Evolutionary conservation across 2,329 filamentous ascomycete species (phyloP).

Genomic region (Diaporthe sp.): DNA sequence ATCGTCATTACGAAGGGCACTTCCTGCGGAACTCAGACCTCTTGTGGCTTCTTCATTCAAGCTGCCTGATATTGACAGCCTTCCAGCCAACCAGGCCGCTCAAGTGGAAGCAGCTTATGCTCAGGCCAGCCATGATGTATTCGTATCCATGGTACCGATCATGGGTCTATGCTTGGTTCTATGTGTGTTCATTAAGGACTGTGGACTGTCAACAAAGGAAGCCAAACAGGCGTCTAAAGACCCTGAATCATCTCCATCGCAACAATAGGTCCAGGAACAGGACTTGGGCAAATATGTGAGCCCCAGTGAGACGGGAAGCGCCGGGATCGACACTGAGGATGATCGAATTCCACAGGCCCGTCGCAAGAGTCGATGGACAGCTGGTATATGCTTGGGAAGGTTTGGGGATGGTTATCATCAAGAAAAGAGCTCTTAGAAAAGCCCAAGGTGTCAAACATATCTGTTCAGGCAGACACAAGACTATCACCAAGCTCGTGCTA

Average conservation of each 20-base stretch:
- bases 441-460: too few species aligned
- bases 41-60: slow-evolving; percentile 4
- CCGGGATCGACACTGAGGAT: neutral
- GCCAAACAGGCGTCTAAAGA: neutral
- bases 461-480: too few species aligned
- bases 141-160: slow-evolving; percentile 15
- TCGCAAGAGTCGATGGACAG: too few species aligned
- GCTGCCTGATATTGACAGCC: neutral
- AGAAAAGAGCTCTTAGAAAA: too few species aligned
- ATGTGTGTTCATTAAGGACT: slow-evolving; percentile 25
- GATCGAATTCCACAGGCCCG: too few species aligned
- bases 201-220: slow-evolving; percentile 3
- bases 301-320: neutral
- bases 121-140: slow-evolving; percentile 12
- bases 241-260: neutral
- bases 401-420: too few species aligned
- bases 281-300: too few species aligned
- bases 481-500: too few species aligned
- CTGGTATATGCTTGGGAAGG: too few species aligned
- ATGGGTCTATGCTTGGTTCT: slow-evolving; percentile 18
- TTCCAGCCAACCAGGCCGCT: neutral
- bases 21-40: neutral
- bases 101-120: slow-evolving; percentile 20
- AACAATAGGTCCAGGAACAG: neutral
- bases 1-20: slow-evolving; percentile 8